Percentiles rank a stretch among this genome's conserved stretches.
These are phyloP conservation scores for Ascoidea tarda DNA, from an alignment of 805 yeast genomes.

Conservation along the genomic window DNA sequence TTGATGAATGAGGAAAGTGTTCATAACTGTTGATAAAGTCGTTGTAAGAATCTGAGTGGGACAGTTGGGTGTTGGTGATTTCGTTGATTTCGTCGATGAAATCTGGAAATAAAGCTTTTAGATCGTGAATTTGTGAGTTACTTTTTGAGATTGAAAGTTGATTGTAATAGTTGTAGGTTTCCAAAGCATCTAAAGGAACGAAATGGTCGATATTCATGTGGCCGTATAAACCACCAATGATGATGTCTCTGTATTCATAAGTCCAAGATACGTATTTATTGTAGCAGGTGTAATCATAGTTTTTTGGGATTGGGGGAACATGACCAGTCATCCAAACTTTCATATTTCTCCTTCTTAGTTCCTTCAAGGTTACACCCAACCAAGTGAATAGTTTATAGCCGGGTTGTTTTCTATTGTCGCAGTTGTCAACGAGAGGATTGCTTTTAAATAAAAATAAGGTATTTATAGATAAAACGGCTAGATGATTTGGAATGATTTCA, in stretches of 20 bases:
- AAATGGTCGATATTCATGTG: conserved; percentile 89
- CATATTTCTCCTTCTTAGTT: conserved; percentile 57
- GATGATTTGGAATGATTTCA: conserved; percentile 67
- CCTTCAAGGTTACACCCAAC: conserved; percentile 64
- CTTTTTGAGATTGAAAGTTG: conserved; percentile 4
- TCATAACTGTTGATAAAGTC: conserved; percentile 9
- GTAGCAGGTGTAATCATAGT: conserved; percentile 58
- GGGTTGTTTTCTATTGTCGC: conserved; percentile 60
- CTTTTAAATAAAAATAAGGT: conserved; percentile 62
- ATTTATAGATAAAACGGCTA: conserved; percentile 70
- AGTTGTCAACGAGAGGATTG: conserved; percentile 73
- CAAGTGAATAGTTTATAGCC: conserved; percentile 68
- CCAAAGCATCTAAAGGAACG: conserved; percentile 56
- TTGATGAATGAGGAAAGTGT: conserved; percentile 19
- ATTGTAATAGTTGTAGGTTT: conserved; percentile 37
- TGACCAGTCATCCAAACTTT: conserved; percentile 85
- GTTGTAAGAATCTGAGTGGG: conserved; percentile 2
- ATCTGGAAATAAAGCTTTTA: conserved; percentile 14
- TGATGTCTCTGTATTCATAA: conserved; percentile 71
- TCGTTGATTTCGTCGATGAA: background rate
- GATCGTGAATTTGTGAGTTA: conserved; percentile 17
- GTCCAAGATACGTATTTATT: conserved; percentile 71
- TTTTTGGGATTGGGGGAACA: conserved; percentile 77
- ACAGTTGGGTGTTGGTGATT: background rate
- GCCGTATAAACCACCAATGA: conserved; percentile 74